These are phyloP conservation scores for Lentinula sp. DNA, from an alignment of 768 basidiomycete genomes.

Conservation along the genomic window DNA sequence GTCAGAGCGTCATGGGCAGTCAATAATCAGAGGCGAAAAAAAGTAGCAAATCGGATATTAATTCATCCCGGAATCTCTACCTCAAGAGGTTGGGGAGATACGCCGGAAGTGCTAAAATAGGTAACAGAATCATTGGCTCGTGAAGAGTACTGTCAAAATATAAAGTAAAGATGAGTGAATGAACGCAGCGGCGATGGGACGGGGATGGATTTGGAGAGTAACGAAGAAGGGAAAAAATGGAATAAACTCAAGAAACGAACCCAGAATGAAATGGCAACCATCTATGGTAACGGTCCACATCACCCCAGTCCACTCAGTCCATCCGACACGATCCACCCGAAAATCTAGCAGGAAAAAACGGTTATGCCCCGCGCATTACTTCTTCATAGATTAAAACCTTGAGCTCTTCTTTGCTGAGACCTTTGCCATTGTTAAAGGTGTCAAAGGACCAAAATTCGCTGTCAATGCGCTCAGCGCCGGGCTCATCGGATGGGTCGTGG, in stretches of 20 bases:
- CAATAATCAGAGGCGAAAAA: not conserved
- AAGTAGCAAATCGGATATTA: not conserved
- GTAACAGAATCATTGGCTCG: not conserved
- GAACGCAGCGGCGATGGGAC: not conserved
- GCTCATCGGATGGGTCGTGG: constrained; percentile 5
- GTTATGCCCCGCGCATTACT: not conserved
- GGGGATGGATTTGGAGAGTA: not conserved
- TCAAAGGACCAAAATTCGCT: constrained; percentile 5
- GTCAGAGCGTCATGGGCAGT: not conserved
- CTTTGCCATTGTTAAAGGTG: constrained; percentile 2
- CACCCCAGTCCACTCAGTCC: not conserved
- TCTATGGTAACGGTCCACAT: not conserved
- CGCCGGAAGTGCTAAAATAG: not conserved
- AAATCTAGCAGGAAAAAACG: not conserved
- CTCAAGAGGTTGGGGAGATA: not conserved
- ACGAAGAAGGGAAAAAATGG: not conserved
- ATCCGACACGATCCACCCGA: not conserved
- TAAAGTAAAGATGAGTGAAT: not conserved
- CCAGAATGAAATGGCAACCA: not conserved
- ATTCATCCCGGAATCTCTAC: not conserved
- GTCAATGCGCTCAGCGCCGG: constrained; percentile 8
- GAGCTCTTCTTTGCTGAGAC: constrained; percentile 5
- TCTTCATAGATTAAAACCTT: constrained; percentile 5
- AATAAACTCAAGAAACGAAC: not conserved
- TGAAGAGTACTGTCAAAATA: not conserved